Conservation (phyloP, 2,329 filamentous ascomycete genomes). For the Paecilomyces fulvus region DNA sequence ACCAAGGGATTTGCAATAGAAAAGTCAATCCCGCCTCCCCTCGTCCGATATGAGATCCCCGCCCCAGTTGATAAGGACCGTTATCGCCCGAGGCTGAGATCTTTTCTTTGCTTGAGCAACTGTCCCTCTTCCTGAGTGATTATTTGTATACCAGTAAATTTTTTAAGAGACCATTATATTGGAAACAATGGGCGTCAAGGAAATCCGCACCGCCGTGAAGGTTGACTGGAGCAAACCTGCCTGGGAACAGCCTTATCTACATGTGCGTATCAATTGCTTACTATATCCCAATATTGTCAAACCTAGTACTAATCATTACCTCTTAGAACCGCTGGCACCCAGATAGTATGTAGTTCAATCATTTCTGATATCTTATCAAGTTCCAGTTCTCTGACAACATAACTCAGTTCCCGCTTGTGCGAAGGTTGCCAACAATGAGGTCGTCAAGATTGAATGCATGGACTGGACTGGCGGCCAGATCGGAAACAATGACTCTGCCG, state of each 20-base stretch:
- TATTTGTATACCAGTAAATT: not conserved
- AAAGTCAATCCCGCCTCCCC: not conserved
- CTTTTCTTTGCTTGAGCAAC: not conserved
- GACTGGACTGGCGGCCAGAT: constrained; percentile 78
- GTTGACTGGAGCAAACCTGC: constrained; percentile 67
- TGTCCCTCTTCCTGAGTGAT: not conserved
- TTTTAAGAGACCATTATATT: not conserved
- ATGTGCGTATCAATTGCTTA: constrained; percentile 45
- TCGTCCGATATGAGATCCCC: not conserved
- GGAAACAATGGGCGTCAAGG: constrained; percentile 30
- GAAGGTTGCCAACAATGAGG: constrained; percentile 72
- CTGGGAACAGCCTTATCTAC: constrained; percentile 58
- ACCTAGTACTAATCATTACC: constrained; percentile 5
- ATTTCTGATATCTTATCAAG: not conserved
- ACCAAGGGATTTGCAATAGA: not conserved
- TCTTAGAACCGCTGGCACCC: constrained; percentile 87
- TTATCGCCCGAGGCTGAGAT: not conserved
- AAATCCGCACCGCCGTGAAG: constrained; percentile 62
- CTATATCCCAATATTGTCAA: not conserved
- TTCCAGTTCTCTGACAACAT: not conserved
- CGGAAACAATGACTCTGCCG: constrained; percentile 78
- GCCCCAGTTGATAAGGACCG: not conserved
- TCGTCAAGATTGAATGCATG: constrained; percentile 87
- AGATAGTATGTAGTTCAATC: constrained; percentile 53
- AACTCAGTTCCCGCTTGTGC: constrained; percentile 62